phyloP scores from a whole-genome alignment of 1,139 yeast genomes.

The Magnusiomyces paraingens region DNA sequence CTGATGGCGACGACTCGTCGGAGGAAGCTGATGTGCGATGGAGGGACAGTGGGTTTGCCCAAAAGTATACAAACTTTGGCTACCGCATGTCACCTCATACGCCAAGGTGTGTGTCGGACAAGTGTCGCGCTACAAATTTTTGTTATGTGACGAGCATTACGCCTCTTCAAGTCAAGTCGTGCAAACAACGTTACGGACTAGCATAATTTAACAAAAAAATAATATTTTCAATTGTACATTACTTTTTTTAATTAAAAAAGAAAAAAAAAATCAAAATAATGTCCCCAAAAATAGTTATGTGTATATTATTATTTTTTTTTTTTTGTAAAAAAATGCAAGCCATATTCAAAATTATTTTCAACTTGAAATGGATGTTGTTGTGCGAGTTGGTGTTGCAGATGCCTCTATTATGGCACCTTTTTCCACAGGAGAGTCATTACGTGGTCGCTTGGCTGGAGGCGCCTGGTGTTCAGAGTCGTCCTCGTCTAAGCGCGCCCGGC shows the following conservation, averaged over 20 bases:
- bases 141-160: conserved; percentile 24
- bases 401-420: no score
- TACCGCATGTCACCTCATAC: conserved; percentile 47
- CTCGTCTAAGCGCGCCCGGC: no score
- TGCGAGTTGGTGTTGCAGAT: no score
- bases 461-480: no score
- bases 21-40: not conserved
- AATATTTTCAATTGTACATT: no score
- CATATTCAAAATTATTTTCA: no score
- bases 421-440: no score
- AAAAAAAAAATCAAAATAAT: not conserved
- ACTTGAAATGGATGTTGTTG: no score
- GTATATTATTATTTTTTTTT: not conserved
- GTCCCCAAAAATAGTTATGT: not conserved
- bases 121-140: conserved; percentile 26
- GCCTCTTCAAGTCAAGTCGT: conserved; percentile 7
- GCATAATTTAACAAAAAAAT: not conserved
- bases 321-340: not conserved
- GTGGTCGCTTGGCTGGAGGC: no score
- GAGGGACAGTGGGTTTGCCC: conserved; percentile 33
- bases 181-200: not conserved
- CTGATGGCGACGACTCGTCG: not conserved
- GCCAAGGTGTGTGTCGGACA: conserved; percentile 23
- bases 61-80: conserved; percentile 42
- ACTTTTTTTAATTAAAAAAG: no score